Percentiles rank a stretch among this genome's conserved stretches.
These are phyloP conservation scores for Epichloe sylvatica DNA, from an alignment of 2,329 filamentous ascomycete species.

Conservation along the genomic window DNA sequence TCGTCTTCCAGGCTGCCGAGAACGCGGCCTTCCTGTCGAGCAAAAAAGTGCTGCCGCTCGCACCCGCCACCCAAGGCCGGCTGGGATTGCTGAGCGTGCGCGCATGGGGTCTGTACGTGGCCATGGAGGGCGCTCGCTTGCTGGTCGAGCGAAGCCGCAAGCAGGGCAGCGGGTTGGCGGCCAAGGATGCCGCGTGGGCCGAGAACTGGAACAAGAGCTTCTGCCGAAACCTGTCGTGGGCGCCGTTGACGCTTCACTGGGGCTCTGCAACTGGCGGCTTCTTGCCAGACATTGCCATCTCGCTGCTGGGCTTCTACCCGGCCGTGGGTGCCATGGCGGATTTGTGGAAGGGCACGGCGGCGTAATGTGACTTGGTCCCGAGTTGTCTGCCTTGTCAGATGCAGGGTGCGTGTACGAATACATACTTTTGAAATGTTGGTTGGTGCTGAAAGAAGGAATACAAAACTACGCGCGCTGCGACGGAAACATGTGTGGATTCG, in stretches of 20 bases:
- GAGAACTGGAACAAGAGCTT: conserved; percentile 51
- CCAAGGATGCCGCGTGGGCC: conserved; percentile 28
- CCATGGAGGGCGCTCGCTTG: conserved; percentile 59
- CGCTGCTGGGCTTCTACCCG: conserved; percentile 30
- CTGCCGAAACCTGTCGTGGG: conserved; percentile 58
- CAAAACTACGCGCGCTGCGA: no score
- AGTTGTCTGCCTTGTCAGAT: no score
- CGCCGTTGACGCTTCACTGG: conserved; percentile 76
- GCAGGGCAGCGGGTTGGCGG: conserved; percentile 19
- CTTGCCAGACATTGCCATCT: conserved; percentile 27
- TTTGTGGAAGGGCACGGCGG: conserved; percentile 29
- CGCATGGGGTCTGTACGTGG: conserved; percentile 69
- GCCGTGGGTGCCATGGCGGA: conserved; percentile 31
- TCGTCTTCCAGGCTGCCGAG: conserved; percentile 66
- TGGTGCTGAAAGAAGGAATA: neutral
- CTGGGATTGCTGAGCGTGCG: conserved; percentile 61
- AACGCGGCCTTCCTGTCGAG: conserved; percentile 65
- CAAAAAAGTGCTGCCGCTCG: conserved; percentile 58
- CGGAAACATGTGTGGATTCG: neutral
- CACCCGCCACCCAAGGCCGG: conserved; percentile 39
- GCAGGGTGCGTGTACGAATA: no score
- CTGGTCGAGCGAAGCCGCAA: conserved; percentile 30
- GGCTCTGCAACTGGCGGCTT: conserved; percentile 48
- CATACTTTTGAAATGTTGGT: no score
- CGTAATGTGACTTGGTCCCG: conserved; percentile 1